Evolutionary conservation across 345 rosid genomes (phyloP), one percentile per base, ranked within the genome.

Genomic region (Clarkia xantiana): DNA sequence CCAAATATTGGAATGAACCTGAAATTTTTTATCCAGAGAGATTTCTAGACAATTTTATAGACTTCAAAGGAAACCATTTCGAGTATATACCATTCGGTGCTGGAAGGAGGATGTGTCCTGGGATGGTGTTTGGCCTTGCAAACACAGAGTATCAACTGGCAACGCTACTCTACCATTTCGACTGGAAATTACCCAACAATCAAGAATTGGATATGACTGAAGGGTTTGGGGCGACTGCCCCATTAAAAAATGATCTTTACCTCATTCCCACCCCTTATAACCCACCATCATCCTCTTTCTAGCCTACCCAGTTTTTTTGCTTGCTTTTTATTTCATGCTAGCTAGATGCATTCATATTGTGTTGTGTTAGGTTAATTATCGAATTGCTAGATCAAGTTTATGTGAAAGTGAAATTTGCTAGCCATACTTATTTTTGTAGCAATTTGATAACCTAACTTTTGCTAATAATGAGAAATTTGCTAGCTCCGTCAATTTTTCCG

Each of bases 11-110:
- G 53, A 23, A 29, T 25, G 41, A 50, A 3, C 9, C 53, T 3
- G 53, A 50, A 16, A 50, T 6, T 5, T 29, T 50, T 17, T 6
- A 50, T 23, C 53, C 53, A n/a, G 53, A 50, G 53, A 23, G 53
- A 18, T 50, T 50, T 15, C 53, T 14, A 7, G 53, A 50, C 18
- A 22, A 1, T 18, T 10, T 17, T 1, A 11, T 50, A 38, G 53
- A 50, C 18, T 50, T 19, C 53, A 50, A 36, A 17, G 53, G 53
- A 13, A 50, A 13, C 10, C 38, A 16, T 18, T 50, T 23, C 11
- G 40, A 50, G 40, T 50, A 10, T 41, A 20, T 50, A 23, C 53
- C 53, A 25, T 50, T 50, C 15, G 53, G 53, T 11, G 16, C 53
- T 0, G 53, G 53, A 15, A 22, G 53, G 4, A 50, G 53, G 42